phyloP scores from a whole-genome alignment of 306 rosid genomes.

The Cucurbita ficifolia region DNA sequence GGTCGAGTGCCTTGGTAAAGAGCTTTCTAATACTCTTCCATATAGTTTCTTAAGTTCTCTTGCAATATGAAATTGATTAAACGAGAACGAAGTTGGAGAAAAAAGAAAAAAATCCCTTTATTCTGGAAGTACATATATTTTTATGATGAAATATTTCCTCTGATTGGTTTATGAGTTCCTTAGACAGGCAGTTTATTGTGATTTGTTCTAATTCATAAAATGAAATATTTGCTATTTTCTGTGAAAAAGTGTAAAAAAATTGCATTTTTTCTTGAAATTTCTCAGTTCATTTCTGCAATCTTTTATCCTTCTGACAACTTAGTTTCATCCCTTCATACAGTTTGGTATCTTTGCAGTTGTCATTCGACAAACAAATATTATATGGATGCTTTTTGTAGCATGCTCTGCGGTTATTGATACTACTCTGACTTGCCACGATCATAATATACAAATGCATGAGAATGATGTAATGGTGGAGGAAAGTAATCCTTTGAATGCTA shows the following conservation, averaged over 20 bases:
- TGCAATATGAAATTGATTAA: neutral
- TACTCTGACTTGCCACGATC: slow-evolving; percentile 20
- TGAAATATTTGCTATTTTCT: neutral
- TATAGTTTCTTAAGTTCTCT: neutral
- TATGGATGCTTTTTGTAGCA: slow-evolving; percentile 82
- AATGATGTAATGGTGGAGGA: slow-evolving; percentile 17
- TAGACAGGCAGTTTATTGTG: neutral
- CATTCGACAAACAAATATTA: slow-evolving; percentile 77
- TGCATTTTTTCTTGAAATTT: neutral
- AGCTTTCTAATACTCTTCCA: neutral
- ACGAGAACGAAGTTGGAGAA: neutral
- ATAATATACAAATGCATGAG: slow-evolving; percentile 14
- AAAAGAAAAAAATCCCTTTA: neutral
- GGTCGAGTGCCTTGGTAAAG: slow-evolving; percentile 81
- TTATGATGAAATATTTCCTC: neutral
- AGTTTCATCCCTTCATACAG: slow-evolving; percentile 26
- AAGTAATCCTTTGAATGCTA: slow-evolving; percentile 10
- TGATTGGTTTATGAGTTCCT: neutral
- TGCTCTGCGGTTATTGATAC: slow-evolving; percentile 51
- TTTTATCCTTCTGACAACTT: slow-evolving; percentile 1
- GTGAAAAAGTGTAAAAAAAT: too few species aligned
- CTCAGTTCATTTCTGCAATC: neutral
- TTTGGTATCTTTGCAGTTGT: slow-evolving; percentile 61
- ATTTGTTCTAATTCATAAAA: neutral
- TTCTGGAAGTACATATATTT: neutral